Evolutionary conservation across 345 rosid species (phyloP).

Genomic region (Citrus cavaleriei): DNA sequence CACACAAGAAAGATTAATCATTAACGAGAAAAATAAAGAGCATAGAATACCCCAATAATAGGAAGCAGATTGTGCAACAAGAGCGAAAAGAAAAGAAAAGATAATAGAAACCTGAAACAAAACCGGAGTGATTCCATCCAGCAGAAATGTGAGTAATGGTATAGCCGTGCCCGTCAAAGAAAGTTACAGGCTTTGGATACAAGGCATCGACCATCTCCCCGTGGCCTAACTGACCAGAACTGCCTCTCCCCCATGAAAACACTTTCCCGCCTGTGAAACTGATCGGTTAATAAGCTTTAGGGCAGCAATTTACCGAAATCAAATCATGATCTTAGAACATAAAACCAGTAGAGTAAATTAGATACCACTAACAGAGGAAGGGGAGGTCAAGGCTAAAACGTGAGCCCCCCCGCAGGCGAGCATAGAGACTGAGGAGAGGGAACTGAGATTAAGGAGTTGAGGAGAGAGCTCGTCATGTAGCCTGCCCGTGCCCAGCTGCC

Average conservation of each 20-base stretch:
- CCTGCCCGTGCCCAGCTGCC: constrained; percentile 73
- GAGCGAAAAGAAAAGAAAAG: too few relatives aligned
- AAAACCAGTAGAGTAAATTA: neutral
- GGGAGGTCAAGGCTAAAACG: constrained; percentile 62
- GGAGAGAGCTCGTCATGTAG: constrained; percentile 75
- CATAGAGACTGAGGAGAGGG: constrained; percentile 48
- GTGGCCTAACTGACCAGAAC: constrained; percentile 88
- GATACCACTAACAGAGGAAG: neutral
- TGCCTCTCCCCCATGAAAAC: constrained; percentile 92
- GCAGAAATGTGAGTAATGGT: constrained; percentile 58
- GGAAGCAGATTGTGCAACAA: too few relatives aligned
- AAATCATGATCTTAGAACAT: neutral
- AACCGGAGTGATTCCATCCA: constrained; percentile 91
- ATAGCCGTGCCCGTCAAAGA: constrained; percentile 23
- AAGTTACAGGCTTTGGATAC: constrained; percentile 44
- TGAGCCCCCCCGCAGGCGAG: constrained; percentile 96
- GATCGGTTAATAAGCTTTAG: neutral
- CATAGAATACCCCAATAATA: too few relatives aligned
- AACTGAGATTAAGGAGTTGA: constrained; percentile 53
- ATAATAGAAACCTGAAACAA: constrained; percentile 58
- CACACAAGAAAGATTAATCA: neutral
- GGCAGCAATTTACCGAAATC: too few relatives aligned
- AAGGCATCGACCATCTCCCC: constrained; percentile 44
- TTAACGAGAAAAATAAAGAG: neutral
- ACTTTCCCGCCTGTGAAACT: constrained; percentile 56